phyloP scores from a whole-genome alignment of 2,329 filamentous ascomycete genomes.

The Neoarthrinium moseri region DNA sequence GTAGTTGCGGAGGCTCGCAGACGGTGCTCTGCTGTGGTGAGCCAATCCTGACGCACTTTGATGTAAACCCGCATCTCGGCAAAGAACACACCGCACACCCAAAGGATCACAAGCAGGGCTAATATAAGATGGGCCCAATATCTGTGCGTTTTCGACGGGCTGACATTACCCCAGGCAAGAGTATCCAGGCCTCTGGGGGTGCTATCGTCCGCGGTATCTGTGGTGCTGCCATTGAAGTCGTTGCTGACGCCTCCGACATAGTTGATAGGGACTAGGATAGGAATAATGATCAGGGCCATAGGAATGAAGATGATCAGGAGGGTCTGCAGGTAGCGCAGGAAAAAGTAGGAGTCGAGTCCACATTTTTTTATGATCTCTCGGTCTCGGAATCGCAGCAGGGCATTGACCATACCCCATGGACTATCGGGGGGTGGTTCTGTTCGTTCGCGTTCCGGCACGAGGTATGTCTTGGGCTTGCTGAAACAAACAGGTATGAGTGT shows the following conservation, averaged over 20 bases:
- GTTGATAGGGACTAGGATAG: conserved; percentile 85
- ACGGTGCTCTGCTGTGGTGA: conserved; percentile 93
- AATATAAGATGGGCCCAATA: conserved; percentile 85
- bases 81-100: conserved; percentile 86
- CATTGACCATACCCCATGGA: conserved; percentile 50
- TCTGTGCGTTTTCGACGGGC: conserved; percentile 59
- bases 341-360: conserved; percentile 95
- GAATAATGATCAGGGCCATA: conserved; percentile 73
- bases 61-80: conserved; percentile 84
- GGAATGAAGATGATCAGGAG: conserved; percentile 91
- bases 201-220: conserved; percentile 18
- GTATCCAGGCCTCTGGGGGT: conserved; percentile 69
- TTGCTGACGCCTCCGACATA: conserved; percentile 67
- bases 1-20: conserved; percentile 93
- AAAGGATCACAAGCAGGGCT: conserved; percentile 74
- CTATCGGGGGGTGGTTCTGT: conserved; percentile 68
- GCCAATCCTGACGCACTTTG: conserved; percentile 88
- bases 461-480: conserved; percentile 80
- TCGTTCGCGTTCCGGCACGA: conserved; percentile 82
- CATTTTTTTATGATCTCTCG: conserved; percentile 92
- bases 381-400: conserved; percentile 67
- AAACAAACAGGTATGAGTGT: conserved; percentile 6
- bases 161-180: conserved; percentile 86
- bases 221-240: conserved; percentile 37
- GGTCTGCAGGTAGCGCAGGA: conserved; percentile 70